Conservation (phyloP, 1,284 basidiomycete species). For the Schizophyllum commune region DNA sequence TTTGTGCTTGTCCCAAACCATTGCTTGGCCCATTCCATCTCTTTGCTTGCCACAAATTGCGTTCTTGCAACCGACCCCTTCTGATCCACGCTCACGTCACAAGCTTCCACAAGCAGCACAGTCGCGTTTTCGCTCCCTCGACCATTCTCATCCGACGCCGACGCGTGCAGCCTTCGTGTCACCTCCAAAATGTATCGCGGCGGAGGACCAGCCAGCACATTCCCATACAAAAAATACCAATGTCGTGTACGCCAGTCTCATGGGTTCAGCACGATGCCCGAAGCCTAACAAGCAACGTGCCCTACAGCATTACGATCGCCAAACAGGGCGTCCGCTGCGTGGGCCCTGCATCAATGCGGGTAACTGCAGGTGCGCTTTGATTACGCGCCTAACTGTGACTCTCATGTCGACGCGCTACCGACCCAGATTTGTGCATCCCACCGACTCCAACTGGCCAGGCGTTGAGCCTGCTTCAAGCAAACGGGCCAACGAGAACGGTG, state of each 20-base stretch:
- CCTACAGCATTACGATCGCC: conserved; percentile 7
- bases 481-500: conserved; percentile 3
- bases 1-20: no score
- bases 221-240: conserved; percentile 28
- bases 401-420: conserved; percentile 3
- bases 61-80: background rate
- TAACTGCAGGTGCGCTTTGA: conserved; percentile 34
- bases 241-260: conserved; percentile 33
- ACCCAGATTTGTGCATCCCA: conserved; percentile 45
- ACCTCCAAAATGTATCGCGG: background rate
- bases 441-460: conserved; percentile 10
- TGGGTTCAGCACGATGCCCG: background rate
- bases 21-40: no score
- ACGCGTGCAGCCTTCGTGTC: background rate
- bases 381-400: background rate
- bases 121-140: background rate
- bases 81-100: background rate
- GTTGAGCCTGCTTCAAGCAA: conserved; percentile 9
- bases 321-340: conserved; percentile 27
- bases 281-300: background rate
- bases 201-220: conserved; percentile 18
- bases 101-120: background rate
- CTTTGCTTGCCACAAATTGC: background rate
- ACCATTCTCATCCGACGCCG: no score
- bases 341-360: conserved; percentile 38